phyloP scores from a whole-genome alignment of 768 basidiomycete species.

The Mycena sanguinolenta region DNA sequence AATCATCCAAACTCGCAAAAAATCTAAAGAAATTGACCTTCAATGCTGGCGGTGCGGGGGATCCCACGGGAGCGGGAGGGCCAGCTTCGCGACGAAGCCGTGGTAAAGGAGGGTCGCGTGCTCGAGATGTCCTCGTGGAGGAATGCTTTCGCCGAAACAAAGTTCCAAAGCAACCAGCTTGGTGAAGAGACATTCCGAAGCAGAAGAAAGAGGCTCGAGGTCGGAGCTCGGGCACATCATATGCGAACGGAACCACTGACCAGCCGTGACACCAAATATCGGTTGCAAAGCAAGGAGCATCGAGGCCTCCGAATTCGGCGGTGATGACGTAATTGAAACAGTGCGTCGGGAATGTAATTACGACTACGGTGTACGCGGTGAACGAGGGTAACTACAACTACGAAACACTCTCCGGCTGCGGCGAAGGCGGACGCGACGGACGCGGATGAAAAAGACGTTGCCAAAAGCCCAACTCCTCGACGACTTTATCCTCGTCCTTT shows the following conservation, averaged over 20 bases:
- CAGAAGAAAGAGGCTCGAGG: conserved; percentile 23
- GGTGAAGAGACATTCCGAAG: conserved; percentile 31
- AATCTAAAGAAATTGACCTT: conserved; percentile 6
- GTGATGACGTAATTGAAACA: conserved; percentile 20
- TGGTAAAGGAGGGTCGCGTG: conserved; percentile 22
- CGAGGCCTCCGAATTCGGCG: conserved; percentile 5
- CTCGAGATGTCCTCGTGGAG: conserved; percentile 11
- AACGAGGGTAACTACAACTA: too few species aligned
- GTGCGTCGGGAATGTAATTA: neutral
- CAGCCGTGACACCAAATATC: conserved; percentile 22
- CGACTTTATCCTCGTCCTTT: conserved; percentile 54
- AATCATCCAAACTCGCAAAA: neutral
- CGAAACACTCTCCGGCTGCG: too few species aligned
- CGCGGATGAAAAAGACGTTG: conserved; percentile 52
- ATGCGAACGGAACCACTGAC: conserved; percentile 21
- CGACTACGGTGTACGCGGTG: too few species aligned
- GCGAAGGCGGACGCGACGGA: conserved; percentile 3
- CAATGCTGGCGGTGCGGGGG: neutral
- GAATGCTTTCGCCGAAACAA: conserved; percentile 42
- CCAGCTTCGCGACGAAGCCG: conserved; percentile 1
- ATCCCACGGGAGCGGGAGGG: conserved; percentile 23
- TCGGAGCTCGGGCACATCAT: conserved; percentile 16
- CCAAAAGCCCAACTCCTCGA: conserved; percentile 54
- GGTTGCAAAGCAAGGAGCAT: conserved; percentile 13
- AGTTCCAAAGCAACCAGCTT: conserved; percentile 53